Base-by-base conservation (phyloP, 2,329 filamentous ascomycete species). In the Colletotrichum tanaceti region DNA sequence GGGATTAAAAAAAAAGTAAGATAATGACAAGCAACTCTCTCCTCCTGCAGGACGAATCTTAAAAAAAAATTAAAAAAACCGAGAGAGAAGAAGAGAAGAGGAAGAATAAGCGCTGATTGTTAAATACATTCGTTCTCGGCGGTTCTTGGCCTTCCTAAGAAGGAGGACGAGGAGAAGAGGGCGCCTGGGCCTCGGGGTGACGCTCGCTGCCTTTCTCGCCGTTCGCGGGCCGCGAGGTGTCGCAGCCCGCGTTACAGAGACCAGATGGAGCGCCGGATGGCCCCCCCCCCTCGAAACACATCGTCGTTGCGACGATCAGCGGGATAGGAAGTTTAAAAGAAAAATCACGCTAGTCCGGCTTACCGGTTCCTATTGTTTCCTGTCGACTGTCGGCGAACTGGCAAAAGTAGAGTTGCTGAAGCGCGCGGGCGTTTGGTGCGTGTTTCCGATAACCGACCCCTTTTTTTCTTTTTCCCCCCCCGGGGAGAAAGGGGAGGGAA, bases 191-290 rank as follows among this genome's bases (percentile, higher is more conserved):
- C 55, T 38, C 55, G 55, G 55, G 24, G 16, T 47, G 41, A 28
- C 13, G 55, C n/a, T 35, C n/a, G n/a, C n/a, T n/a, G 55, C 24
- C 28, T 28, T 28, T 52, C 28, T n/a, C n/a, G 24, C 28, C 49
- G 28, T 35, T n/a, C 9, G 28, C 41, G 41, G 28, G 18, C n/a
- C n/a, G n/a, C n/a, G n/a, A n/a, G n/a, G n/a, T 44, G 55, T 58
- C 55, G 55, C 55, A 58, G 55, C 24, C 55, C 55, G 22, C 16
- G 55, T 58, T 58, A 58, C 55, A 58, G 41, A 58, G 55, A 32
- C 24, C 55, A 24, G 55, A 58, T 58, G 55, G 55, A n/a, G n/a
- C n/a, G n/a, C n/a, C n/a, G n/a, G n/a, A n/a, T n/a, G n/a, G n/a
- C n/a, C n/a, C n/a, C n/a, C n/a, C n/a, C n/a, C 41, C 55, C 41